Percentiles rank a stretch among this genome's conserved stretches.
Evolutionary conservation across 2,329 filamentous ascomycete genomes (phyloP).

Genomic region (Dothideomycetes sp.): DNA sequence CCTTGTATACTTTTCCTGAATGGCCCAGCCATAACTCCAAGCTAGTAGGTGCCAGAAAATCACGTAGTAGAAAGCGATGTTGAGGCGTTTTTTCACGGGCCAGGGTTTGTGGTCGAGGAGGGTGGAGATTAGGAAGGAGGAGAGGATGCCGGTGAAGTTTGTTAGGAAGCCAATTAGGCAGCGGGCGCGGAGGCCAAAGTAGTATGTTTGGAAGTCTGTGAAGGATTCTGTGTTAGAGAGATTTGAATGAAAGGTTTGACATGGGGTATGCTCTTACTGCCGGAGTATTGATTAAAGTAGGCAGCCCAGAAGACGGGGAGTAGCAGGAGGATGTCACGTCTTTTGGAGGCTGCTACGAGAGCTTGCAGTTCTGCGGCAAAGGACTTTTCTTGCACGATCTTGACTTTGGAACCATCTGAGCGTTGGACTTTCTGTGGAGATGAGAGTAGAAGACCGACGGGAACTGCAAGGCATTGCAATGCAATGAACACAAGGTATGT

Average conservation of each 20-base stretch:
- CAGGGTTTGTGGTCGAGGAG: constrained; percentile 37
- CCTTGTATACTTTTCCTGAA: constrained; percentile 40
- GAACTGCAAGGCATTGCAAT: constrained; percentile 30
- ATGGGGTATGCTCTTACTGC: constrained; percentile 14
- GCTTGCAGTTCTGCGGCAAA: constrained; percentile 33
- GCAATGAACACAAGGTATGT: constrained; percentile 38
- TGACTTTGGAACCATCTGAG: constrained; percentile 32
- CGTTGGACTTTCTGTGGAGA: constrained; percentile 36
- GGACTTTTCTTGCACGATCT: constrained; percentile 29
- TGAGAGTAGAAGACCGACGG: constrained; percentile 32
- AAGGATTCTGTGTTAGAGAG: constrained; percentile 19
- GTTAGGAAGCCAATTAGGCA: constrained; percentile 40
- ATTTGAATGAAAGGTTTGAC: neutral
- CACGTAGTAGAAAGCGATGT: constrained; percentile 33
- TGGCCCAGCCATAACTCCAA: constrained; percentile 40
- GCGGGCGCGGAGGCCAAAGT: constrained; percentile 39
- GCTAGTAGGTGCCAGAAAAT: constrained; percentile 35
- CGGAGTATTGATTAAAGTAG: constrained; percentile 38
- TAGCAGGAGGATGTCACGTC: constrained; percentile 30
- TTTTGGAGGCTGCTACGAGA: constrained; percentile 25
- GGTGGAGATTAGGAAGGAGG: constrained; percentile 37
- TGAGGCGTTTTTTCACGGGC: constrained; percentile 35
- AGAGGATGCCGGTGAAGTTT: constrained; percentile 35
- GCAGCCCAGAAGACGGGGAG: constrained; percentile 38
- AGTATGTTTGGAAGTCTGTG: constrained; percentile 41